A percentile compares a stretch with the other conserved stretches of the same genome.
Evolutionary conservation across 2,329 filamentous ascomycete species (phyloP).

Genomic region (Apiospora rasikravindrae): DNA sequence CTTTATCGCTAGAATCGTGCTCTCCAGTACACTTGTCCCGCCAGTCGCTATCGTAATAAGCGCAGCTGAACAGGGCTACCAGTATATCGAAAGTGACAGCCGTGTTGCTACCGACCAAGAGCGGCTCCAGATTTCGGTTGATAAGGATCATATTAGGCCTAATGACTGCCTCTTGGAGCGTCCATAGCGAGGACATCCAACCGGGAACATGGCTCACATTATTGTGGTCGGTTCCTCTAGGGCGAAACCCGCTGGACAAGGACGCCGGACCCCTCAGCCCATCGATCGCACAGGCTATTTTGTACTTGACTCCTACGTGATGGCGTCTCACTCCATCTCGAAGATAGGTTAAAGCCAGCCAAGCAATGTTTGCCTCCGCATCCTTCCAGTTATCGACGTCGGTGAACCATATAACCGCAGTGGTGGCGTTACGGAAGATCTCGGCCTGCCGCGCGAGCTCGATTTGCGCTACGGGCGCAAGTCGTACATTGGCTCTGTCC

Average conservation of each 20-base stretch:
- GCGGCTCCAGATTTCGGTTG: too few species aligned
- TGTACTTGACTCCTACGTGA: neutral
- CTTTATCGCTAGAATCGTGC: too few species aligned
- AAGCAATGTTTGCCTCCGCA: neutral
- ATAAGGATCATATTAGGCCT: conserved; percentile 5
- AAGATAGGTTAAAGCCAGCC: neutral
- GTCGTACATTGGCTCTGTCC: neutral
- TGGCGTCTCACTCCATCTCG: neutral
- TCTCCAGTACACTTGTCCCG: too few species aligned
- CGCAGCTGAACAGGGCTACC: too few species aligned
- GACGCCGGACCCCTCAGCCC: neutral
- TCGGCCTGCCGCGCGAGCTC: conserved; percentile 10
- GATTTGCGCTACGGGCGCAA: neutral
- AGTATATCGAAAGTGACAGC: too few species aligned
- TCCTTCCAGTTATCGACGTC: neutral
- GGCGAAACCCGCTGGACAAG: neutral
- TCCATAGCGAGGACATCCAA: conserved; percentile 18
- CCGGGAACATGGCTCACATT: neutral
- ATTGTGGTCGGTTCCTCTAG: too few species aligned
- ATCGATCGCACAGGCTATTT: neutral
- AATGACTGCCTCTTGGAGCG: neutral
- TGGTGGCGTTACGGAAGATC: neutral
- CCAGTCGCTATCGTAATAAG: too few species aligned
- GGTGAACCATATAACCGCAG: neutral
- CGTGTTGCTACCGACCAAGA: too few species aligned